Evolutionary conservation across 306 rosid genomes (phyloP).

Genomic region (Rubus parviflorus): DNA sequence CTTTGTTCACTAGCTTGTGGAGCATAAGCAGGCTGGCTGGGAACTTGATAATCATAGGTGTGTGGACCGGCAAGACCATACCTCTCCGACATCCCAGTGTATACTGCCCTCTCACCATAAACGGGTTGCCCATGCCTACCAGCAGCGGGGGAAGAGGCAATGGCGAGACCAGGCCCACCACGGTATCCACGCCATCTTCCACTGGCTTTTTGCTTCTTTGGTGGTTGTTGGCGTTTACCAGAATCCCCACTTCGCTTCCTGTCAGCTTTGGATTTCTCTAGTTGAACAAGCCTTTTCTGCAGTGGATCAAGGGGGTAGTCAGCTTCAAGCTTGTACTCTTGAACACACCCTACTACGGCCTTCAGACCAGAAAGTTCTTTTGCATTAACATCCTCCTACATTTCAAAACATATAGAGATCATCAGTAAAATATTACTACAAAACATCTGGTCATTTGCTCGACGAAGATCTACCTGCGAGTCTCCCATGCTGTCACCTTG

Average conservation of each 20-base stretch:
- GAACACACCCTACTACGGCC: slow-evolving; percentile 51
- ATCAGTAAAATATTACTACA: slow-evolving; percentile 11
- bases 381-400: slow-evolving; percentile 53
- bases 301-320: slow-evolving; percentile 85
- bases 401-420: slow-evolving; percentile 7
- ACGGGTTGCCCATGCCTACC: slow-evolving; percentile 53
- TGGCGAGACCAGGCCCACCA: slow-evolving; percentile 42
- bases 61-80: slow-evolving; percentile 41
- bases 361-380: slow-evolving; percentile 64
- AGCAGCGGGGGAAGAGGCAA: slow-evolving; percentile 27
- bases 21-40: slow-evolving; percentile 53
- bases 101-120: slow-evolving; percentile 40
- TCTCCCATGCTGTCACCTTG: slow-evolving; percentile 57
- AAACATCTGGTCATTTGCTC: slow-evolving; percentile 7
- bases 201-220: slow-evolving; percentile 55
- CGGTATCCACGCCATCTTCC: slow-evolving; percentile 41
- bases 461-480: slow-evolving; percentile 45
- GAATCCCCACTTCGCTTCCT: slow-evolving; percentile 57
- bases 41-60: slow-evolving; percentile 49
- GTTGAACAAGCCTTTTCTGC: slow-evolving; percentile 65
- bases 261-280: slow-evolving; percentile 59
- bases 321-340: slow-evolving; percentile 64
- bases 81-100: slow-evolving; percentile 44
- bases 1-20: slow-evolving; percentile 45
- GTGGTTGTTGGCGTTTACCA: slow-evolving; percentile 41